Base-by-base conservation (phyloP, 805 yeast species). In the Saccharomycodes ludwigii region DNA sequence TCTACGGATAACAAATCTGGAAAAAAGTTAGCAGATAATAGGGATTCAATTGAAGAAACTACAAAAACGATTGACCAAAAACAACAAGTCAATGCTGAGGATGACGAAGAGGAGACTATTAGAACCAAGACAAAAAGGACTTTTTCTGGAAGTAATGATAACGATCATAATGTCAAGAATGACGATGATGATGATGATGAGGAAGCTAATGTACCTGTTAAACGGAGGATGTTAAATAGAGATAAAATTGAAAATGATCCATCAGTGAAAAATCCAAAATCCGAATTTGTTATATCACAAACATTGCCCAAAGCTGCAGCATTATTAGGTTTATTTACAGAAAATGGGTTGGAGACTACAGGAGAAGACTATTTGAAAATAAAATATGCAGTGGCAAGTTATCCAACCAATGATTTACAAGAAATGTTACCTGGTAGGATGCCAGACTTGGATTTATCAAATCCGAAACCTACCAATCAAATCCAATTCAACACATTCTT, bases 401-500 rank as follows among this genome's bases (percentile, higher is more conserved):
- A 74, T 50, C 98, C 98, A 0, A 70, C 75, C 20, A 64, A 65
- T 24, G 94, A 86, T 48, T 59, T 91, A 27, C 64, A 72, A 41
- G 78, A 74, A 34, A 54, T 79, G 39, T 61, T 91, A 19, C 95
- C 98, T 0, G 99, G 98, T 3, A 72, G 65, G 21, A 76, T 85
- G 17, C 98, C 98, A 8, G 75, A 81, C 51, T 68, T 66, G 34
- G 97, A 91, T 54, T 84, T 82, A 35, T 76, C 95, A 4, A 73
- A 74, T 39, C 72, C 76, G 10, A 88, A 86, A 47, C 86, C 86
- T 13, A 57, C 84, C 2, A 88, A 84, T 53, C 98, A 91, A 58
- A 91, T 88, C 12, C 95, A 85, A 48, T 85, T 81, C 50, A 66
- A 81, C 9, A 86, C 98, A 0, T 91, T 82, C 50, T 79, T 82